Base-by-base conservation (phyloP, 805 yeast species). In the Pichia nanzhaoensis region DNA sequence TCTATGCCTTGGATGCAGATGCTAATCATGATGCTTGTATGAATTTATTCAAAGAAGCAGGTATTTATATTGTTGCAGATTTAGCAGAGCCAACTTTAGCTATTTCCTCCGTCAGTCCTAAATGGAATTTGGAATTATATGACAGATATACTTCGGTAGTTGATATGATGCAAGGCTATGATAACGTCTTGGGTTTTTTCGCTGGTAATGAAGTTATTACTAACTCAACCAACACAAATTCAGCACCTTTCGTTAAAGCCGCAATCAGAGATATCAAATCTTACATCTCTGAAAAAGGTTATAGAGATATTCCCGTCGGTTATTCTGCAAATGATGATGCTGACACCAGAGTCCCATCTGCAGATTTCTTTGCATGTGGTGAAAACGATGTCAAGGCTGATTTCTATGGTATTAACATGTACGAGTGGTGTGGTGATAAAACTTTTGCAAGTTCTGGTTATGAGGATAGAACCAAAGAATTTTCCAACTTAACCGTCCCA, bases 191-290 rank as follows among this genome's bases (percentile, higher is more conserved):
- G 54, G 93, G 93, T 56, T 84, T 84, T 74, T 84, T 84, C 63
- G 91, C 91, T 39, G 91, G 91, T 73, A 84, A 84, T 61, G 91
- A 84, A 73, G 91, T 84, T 51, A 75, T 88, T 58, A 83, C 84
- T 66, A 73, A 77, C 55, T 62, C 61, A 28, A 60, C 76, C 55
- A 83, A 81, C 68, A 80, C 90, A 47, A 81, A 73, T 51, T 82
- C 91, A 47, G 84, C 91, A 45, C 82, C 91, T 33, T 84, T 76
- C 61, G 91, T 84, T 53, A 84, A 84, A 65, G 91, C 91, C 50
- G 91, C 91, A 27, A 65, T 84, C 47, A 78, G 93, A 75, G 91
- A 84, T 64, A 71, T 79, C 56, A 84, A 82, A 66, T 67, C 74
- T 24, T 83, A 84, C 67, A 83, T 84, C 57, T 62, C 64, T 30